phyloP scores from a whole-genome alignment of 768 basidiomycete genomes.

The Lentinula raphanica region DNA sequence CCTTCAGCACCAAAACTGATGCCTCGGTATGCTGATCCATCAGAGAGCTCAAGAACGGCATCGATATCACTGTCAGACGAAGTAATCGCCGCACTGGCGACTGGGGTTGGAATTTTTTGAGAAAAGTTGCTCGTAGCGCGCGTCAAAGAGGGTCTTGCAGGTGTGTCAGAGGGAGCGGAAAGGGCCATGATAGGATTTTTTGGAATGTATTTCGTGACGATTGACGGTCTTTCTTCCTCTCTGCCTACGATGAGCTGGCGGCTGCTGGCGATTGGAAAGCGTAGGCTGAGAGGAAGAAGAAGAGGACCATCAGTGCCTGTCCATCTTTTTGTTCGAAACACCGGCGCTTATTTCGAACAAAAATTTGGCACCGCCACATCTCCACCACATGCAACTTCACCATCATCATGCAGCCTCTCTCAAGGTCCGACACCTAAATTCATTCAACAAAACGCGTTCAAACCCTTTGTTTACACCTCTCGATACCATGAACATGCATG shows the following conservation, averaged over 20 bases:
- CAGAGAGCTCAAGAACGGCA: constrained; percentile 81
- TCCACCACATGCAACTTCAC: neutral
- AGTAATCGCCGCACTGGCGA: constrained; percentile 25
- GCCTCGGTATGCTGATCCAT: constrained; percentile 84
- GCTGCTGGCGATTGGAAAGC: constrained; percentile 21
- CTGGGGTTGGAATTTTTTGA: constrained; percentile 13
- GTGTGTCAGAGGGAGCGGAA: constrained; percentile 13
- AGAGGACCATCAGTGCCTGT: constrained; percentile 24
- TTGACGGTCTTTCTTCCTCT: constrained; percentile 41
- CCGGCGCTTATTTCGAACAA: neutral
- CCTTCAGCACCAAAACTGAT: constrained; percentile 90
- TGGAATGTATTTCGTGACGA: neutral
- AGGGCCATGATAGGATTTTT: constrained; percentile 15
- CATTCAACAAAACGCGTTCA: too few species aligned
- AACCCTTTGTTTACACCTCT: too few species aligned
- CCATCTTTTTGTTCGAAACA: neutral
- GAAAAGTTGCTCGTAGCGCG: constrained; percentile 38
- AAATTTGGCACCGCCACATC: neutral
- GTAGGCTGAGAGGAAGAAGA: constrained; percentile 49
- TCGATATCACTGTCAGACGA: constrained; percentile 36
- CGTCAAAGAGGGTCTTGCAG: constrained; percentile 37
- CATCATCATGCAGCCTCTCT: too few species aligned
- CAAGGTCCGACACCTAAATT: too few species aligned
- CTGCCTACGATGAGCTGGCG: constrained; percentile 27
- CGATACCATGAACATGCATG: too few species aligned